phyloP scores from a whole-genome alignment of 129 eudicot species.

The Cynara cardunculus region DNA sequence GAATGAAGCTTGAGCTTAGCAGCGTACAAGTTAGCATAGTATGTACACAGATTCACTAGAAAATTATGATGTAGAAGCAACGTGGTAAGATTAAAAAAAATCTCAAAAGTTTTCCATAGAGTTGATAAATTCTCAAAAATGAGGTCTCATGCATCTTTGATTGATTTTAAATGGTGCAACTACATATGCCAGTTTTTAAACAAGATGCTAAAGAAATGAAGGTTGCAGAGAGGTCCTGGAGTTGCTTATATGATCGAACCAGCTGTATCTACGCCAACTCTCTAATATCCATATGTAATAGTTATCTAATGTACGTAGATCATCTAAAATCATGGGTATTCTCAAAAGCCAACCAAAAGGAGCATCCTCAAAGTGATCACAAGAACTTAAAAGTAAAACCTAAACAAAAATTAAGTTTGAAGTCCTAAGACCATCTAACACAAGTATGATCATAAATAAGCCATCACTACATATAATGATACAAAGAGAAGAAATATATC shows the following conservation, averaged over 20 bases:
- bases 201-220: background rate
- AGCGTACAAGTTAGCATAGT: background rate
- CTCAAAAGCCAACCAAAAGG: slow-evolving; percentile 5
- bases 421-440: background rate
- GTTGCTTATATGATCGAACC: background rate
- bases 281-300: background rate
- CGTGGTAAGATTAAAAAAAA: background rate
- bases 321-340: slow-evolving; percentile 10
- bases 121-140: background rate
- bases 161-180: background rate
- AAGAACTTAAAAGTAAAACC: background rate
- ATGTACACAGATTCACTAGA: background rate
- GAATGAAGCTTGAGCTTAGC: background rate
- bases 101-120: background rate
- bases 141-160: background rate
- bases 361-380: slow-evolving; percentile 4
- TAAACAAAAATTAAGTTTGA: background rate
- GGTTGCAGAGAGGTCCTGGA: slow-evolving; percentile 5
- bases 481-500: background rate
- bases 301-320: background rate
- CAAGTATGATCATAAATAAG: background rate
- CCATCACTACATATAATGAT: background rate
- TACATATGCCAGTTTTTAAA: background rate
- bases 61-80: background rate
- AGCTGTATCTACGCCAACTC: background rate